Evolutionary conservation across 768 basidiomycete genomes (phyloP), one percentile per base, ranked within the genome.

Genomic region (Suillus spraguei): DNA sequence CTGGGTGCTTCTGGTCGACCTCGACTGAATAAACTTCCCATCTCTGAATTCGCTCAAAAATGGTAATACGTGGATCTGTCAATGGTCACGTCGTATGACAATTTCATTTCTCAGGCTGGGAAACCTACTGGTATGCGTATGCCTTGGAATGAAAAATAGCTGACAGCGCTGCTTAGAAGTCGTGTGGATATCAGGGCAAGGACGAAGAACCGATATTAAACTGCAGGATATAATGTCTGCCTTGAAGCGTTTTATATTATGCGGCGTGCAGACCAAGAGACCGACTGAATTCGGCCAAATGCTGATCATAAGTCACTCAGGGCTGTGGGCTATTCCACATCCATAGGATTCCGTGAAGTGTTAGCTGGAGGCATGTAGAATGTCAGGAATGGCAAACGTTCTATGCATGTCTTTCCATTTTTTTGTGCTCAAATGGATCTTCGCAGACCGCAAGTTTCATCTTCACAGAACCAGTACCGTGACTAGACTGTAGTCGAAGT

Each of bases 1-100:
- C 41, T 64, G n/a, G 49, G 39, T 3, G 39, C 60, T 38, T 32
- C 35, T 32, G 50, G 60, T 2, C 38, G 60, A n/a, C 28, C 20
- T 22, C 28, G 47, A 56, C 55, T 56, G n/a, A 56, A 56, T 1
- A 28, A 5, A 39, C 38, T 24, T n/a, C n/a, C n/a, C n/a, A n/a
- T 58, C 17, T 58, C 8, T 20, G 24, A 41, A 10, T 36, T 3
- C 4, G 38, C 10, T 58, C 38, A 58, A 58, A 16, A 58, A 28
- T 20, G 24, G 16, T 39, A 11, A 39, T 56, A 16, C 8, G 38
- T 39, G 17, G 38, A 58, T 22, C 55, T 58, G 17, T 28, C 5
- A 20, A 41, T 58, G 17, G 38, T 58, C 24, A 28, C 38, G 5
- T 58, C 56, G 56, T 1, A 58, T 6, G 24, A 41, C 13, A 6